Evolutionary conservation across 148 eudicot genomes (phyloP), one percentile per base, ranked within the genome.

Genomic region (Linanthus parryae): DNA sequence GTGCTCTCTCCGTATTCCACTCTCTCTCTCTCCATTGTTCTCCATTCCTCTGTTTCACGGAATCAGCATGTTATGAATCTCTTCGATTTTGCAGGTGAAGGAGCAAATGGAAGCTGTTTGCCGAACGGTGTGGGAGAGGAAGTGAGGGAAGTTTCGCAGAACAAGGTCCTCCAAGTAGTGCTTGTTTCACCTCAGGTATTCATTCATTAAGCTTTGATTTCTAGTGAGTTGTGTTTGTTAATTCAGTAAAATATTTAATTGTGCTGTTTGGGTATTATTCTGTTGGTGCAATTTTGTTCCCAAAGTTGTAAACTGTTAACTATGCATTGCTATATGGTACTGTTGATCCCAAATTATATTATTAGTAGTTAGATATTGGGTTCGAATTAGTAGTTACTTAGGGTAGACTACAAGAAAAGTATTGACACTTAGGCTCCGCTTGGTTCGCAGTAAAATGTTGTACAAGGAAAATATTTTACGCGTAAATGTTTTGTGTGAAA

Each of bases 141-240:
- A 22, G 50, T 62, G 5, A 35, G 63, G 12, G 50, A 55, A 29
- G 58, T 17, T 13, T 10, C 75, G 0, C 49, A 26, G 48, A 45
- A 57, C 46, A 68, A 69, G 41, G 33, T 80, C 60, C 88, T 87
- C 66, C 88, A 87, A 65, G 96, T 87, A 44, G 92, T 87, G 11
- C 66, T 87, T 53, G 84, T 87, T 42, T 87, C 96, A 45, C 95
- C 88, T 20, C 92, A 83, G 88, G 92, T 87, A 57, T 24, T 37
- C 15, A 30, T 5, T 25, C 26, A 9, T 9, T 4, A 1, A 1
- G 2, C 10, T 35, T 35, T 33, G 17, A 31, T 19, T 17, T 8
- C 5, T 25, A 9, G 3, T 8, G 29, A 14, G 8, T 20, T 0
- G 5, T 0, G 6, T 44, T 28, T 38, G 45, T 49, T 17, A 33